Base-by-base conservation (phyloP, 805 yeast genomes). In the Cyberlindnera mississippiensis region DNA sequence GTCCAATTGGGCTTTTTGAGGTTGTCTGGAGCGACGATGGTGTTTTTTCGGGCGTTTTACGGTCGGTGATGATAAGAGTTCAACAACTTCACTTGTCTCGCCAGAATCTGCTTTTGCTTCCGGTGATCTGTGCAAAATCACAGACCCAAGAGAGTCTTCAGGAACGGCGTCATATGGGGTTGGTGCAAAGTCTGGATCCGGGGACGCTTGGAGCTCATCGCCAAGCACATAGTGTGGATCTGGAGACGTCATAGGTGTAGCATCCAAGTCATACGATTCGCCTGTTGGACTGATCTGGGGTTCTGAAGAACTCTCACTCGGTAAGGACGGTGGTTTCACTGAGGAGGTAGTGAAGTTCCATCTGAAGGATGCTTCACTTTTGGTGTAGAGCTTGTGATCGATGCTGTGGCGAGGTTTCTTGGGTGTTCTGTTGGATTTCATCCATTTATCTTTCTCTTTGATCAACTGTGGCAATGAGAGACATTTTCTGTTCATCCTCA, bases 361-460 rank as follows among this genome's bases (percentile, higher is more conserved):
- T 37, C 37, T 50, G 17, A 54, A 44, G 18, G 49, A 48, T 7
- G 59, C 56, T 18, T 50, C 49, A 32, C 55, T 48, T 16, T 52
- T 46, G 13, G 49, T 41, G 33, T 63, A 64, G 13, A 64, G 50
- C 32, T 53, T 56, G 8, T 61, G 52, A 2, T 53, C 52, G 16
- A 74, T 39, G 5, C 66, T 59, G 51, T 58, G 58, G 39, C 68
- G 68, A 4, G 80, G 78, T 24, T 53, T 20, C 24, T 20, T 20
- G 24, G 24, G 24, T 6, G 24, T 20, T 6, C 24, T 6, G 24
- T 20, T 20, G 24, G 24, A 20, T 9, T 20, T 20, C 24, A 20
- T 20, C 24, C 24, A 20, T 20, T 9, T 20, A 28, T 71, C 62
- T 51, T 70, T 76, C 28, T 60, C 61, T 38, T 63, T 56, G 34